phyloP scores from a whole-genome alignment of 164 flowering plant genomes.

The Buxus sempervirens region DNA sequence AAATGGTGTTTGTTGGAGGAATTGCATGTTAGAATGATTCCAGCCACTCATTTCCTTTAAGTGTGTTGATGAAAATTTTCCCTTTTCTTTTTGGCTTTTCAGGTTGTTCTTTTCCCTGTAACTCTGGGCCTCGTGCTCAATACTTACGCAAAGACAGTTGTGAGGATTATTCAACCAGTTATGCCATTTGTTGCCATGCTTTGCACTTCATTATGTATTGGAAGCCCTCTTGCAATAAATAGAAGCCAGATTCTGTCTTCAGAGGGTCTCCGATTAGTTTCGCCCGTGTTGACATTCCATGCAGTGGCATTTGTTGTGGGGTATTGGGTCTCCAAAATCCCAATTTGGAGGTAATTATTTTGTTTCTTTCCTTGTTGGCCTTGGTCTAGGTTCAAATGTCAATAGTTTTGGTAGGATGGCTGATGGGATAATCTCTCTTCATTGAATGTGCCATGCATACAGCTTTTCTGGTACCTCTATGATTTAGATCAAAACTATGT shows the following conservation, averaged over 20 bases:
- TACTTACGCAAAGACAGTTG: slow-evolving; percentile 87
- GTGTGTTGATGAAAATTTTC: not conserved
- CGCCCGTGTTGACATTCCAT: slow-evolving; percentile 82
- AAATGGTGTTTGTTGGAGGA: not conserved
- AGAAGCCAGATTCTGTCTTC: slow-evolving; percentile 63
- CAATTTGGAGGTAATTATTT: slow-evolving; percentile 54
- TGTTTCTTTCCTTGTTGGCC: too few relatives aligned
- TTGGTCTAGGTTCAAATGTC: not conserved
- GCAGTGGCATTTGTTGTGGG: slow-evolving; percentile 61
- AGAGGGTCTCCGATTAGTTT: slow-evolving; percentile 67
- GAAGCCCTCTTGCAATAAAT: slow-evolving; percentile 94
- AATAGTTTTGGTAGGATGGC: not conserved
- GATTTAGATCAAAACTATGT: too few relatives aligned
- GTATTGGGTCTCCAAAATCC: slow-evolving; percentile 81
- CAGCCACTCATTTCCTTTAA: not conserved
- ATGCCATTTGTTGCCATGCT: slow-evolving; percentile 97
- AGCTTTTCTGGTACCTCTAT: too few relatives aligned
- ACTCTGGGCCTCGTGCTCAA: slow-evolving; percentile 76
- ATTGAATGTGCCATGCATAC: not conserved
- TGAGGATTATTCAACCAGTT: slow-evolving; percentile 56
- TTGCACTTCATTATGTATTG: slow-evolving; percentile 91
- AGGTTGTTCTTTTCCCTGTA: slow-evolving; percentile 91
- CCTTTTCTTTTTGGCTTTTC: slow-evolving; percentile 6
- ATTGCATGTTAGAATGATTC: not conserved
- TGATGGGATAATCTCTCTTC: not conserved